Base-by-base conservation (phyloP, 345 rosid species). In the Rhizophora mangle region DNA sequence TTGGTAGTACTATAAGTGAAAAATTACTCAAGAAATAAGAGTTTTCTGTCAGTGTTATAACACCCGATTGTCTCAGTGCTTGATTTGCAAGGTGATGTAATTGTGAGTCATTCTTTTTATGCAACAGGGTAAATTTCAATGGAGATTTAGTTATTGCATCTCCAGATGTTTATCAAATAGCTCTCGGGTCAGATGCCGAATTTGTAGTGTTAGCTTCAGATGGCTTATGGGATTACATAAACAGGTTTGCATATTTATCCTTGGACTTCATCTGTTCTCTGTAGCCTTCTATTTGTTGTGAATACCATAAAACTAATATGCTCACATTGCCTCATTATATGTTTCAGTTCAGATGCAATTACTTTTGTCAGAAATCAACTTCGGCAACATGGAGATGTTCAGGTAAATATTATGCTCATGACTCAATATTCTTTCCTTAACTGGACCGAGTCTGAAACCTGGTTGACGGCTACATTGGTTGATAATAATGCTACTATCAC, bases 181-280 rank as follows among this genome's bases (percentile, higher is more conserved):
- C 88, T 67, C 83, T 94, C 19, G 89, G 85, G 29, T 80, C 93
- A 19, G 98, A 89, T 80, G 85, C 86, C 64, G 98, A 91, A 61
- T 89, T 94, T 76, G 60, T 94, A 59, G 37, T 94, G 39, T 76
- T 94, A 73, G 98, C 96, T 74, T 88, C 97, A 72, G 98, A 93
- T 77, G 97, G 98, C 63, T 74, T 93, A 69, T 90, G 98, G 98
- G 98, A 94, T 85, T 94, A 89, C 83, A 88, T 94, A 77, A 87
- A 82, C 57, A 88, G 95, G 98, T 93, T 47, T 58, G 26, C 57
- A 27, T 0, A 13, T 43, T 15, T 15, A 43, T 43, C 49, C 49
- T 13, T 43, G 49, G 49, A 43, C 18, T 43, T 4, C 19, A 11
- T 15, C 19, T 43, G 49, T 43, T 43, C 18, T 43, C 49, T 43